Conservation (phyloP, 805 yeast species). For the Monosporozyma aquatica region DNA sequence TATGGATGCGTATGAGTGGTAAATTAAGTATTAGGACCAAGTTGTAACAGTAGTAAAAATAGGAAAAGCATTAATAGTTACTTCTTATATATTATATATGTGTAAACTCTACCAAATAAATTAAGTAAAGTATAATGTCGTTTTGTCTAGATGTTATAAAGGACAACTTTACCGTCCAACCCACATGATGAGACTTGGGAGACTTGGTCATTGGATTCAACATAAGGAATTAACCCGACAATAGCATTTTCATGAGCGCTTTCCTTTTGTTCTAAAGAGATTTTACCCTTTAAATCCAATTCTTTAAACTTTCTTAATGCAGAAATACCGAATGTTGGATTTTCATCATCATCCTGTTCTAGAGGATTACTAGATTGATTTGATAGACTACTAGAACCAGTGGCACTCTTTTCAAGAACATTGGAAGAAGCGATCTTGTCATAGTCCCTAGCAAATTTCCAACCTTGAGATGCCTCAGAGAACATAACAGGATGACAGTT, state of each 20-base stretch:
- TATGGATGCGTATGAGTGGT: too few relatives aligned
- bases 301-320: conserved; percentile 92
- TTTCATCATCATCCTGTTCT: conserved; percentile 45
- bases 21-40: too few relatives aligned
- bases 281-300: conserved; percentile 87
- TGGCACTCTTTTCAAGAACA: neutral
- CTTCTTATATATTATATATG: neutral
- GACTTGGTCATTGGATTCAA: conserved; percentile 41
- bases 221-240: conserved; percentile 49
- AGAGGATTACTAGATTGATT: conserved; percentile 21
- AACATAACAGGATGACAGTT: conserved; percentile 86
- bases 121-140: too few relatives aligned
- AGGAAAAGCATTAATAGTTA: neutral
- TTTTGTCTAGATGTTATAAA: conserved; percentile 51
- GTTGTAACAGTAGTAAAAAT: conserved; percentile 1
- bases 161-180: conserved; percentile 83
- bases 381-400: conserved; percentile 7
- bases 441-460: conserved; percentile 46
- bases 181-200: conserved; percentile 67
- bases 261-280: conserved; percentile 38
- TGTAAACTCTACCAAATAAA: too few relatives aligned
- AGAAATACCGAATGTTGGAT: conserved; percentile 49
- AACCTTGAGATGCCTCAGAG: conserved; percentile 61
- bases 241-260: conserved; percentile 91
- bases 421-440: conserved; percentile 36